Evolutionary conservation across 2,329 filamentous ascomycete genomes (phyloP).

Genomic region (Macrophomina phaseolina): DNA sequence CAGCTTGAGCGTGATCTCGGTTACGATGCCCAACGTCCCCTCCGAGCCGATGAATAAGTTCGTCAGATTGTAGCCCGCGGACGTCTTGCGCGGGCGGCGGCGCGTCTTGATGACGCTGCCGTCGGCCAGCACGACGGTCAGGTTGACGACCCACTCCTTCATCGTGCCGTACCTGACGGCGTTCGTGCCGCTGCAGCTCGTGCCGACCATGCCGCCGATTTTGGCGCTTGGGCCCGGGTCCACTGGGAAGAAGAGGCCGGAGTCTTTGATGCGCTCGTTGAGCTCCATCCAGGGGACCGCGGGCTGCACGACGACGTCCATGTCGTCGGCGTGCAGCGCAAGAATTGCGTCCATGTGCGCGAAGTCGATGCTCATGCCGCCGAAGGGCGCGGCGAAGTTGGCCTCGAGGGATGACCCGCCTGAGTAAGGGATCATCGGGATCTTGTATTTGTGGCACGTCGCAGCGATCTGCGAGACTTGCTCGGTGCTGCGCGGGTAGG

Average conservation of each 20-base stretch:
- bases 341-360: conserved; percentile 84
- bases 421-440: conserved; percentile 85
- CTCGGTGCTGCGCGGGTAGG: conserved; percentile 67
- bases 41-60: conserved; percentile 81
- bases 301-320: conserved; percentile 92
- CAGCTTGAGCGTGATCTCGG: conserved; percentile 81
- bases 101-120: conserved; percentile 81
- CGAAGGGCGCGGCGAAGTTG: conserved; percentile 86
- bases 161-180: conserved; percentile 83
- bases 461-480: conserved; percentile 69
- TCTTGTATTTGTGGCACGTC: conserved; percentile 76
- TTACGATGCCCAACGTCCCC: conserved; percentile 80
- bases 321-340: conserved; percentile 80
- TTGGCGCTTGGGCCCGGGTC: conserved; percentile 80
- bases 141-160: conserved; percentile 86
- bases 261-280: conserved; percentile 74
- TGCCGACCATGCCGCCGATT: conserved; percentile 84
- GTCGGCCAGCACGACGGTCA: conserved; percentile 81
- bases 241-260: conserved; percentile 86
- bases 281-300: conserved; percentile 91
- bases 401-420: conserved; percentile 87
- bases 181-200: conserved; percentile 76
- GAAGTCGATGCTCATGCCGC: conserved; percentile 90
- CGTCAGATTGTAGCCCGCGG: conserved; percentile 84
- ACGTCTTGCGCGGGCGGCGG: conserved; percentile 75